Evolutionary conservation across 208 protist species (phyloP).

Genomic region (Trypanosomatidae sp.): DNA sequence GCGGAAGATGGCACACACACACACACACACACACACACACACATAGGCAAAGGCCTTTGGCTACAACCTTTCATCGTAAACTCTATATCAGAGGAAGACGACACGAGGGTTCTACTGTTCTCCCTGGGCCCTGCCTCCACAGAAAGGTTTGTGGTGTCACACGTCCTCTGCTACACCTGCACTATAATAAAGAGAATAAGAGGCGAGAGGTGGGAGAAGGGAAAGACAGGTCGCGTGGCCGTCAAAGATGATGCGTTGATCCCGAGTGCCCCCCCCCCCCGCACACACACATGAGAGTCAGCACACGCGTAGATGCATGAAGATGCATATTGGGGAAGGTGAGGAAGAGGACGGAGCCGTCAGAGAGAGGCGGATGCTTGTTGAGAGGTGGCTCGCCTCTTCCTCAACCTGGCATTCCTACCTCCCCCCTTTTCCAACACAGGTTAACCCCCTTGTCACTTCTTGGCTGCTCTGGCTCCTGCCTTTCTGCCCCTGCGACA

Average conservation of each 20-base stretch:
- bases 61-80: not conserved
- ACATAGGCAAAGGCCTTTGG: not conserved
- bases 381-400: not conserved
- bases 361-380: not conserved
- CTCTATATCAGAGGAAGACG: not conserved
- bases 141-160: not conserved
- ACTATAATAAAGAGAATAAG: not conserved
- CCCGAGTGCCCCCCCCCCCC: not conserved
- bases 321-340: not conserved
- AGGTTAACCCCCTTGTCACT: not conserved
- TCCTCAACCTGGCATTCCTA: not conserved
- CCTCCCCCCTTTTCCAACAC: not conserved
- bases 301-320: not conserved
- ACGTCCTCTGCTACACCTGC: not conserved
- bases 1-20: not conserved
- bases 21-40: too few relatives aligned
- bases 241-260: not conserved
- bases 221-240: not conserved
- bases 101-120: not conserved
- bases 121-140: not conserved
- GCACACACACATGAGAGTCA: not conserved
- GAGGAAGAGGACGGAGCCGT: not conserved
- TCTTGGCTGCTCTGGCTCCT: not conserved
- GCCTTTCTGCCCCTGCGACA: not conserved
- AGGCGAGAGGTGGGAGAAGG: not conserved